Base-by-base conservation (phyloP, 2,329 filamentous ascomycete species). In the Cercospora sp. region DNA sequence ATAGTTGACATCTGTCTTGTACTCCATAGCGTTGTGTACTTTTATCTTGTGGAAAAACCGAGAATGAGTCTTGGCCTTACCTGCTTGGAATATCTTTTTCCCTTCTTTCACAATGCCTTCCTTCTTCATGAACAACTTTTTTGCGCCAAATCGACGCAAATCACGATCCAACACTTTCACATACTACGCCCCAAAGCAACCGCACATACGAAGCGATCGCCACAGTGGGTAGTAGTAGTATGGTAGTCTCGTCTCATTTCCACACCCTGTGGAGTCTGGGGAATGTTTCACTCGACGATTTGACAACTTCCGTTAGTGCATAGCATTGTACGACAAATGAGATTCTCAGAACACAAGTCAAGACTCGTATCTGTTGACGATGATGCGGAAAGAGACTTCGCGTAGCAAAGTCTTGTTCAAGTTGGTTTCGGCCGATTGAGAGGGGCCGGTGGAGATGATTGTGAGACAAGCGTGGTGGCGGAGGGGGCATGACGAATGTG, bases 281-380 rank as follows among this genome's bases (percentile, higher is more conserved):
- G 42, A 28, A 59, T 59, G 55, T 59, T 36, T 59, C 55, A 59
- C 55, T 33, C 55, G 31, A 31, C 55, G 10, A 18, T 59, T 59
- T 59, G 10, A 33, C 55, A 33, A 36, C 55, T n/a, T 36, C 55
- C 55, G 55, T 59, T 59, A 59, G 55, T 59, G 55, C 55, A 10
- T 6, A 1, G 2, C n/a, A 20, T 33, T 18, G 6, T 8, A 30
- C 18, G n/a, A 59, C 55, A 59, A 59, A 59, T 59, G 55, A 36
- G 28, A 9, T 23, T 23, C 18, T 58, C 30, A 26, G 28, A 33
- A 30, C 55, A 7, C 2, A n/a, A 13, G 23, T n/a, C n/a, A 26
- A 5, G 53, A 31, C 20, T 58, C 30, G 53, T 58, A 26, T 31
- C 13, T 1, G 45, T 13, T 12, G 42, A 20, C 3, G 18, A 13